Base-by-base conservation (phyloP, 768 basidiomycete genomes). In the Trametes cingulata region DNA sequence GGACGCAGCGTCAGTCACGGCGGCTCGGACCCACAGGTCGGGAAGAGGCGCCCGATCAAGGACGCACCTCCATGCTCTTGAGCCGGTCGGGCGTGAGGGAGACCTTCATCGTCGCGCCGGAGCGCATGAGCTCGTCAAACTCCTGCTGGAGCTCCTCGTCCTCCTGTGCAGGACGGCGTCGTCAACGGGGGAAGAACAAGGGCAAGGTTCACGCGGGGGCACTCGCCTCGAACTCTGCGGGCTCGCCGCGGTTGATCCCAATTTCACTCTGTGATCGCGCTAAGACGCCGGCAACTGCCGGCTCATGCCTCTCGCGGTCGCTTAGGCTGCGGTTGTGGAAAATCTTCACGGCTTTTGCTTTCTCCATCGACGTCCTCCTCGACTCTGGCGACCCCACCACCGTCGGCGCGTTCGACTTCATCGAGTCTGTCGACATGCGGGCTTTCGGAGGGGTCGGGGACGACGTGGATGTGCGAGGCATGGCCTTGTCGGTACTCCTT, bases 71-170 rank as follows among this genome's bases (percentile, higher is more conserved):
- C 85, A 96, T 95, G 50, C 86, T 92, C 71, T 87, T 90, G 58
- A 98, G 79, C 54, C 95, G 83, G 77, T 97, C 94, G 57, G 95
- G 95, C 35, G 95, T 98, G 63, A 97, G 81, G 41, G 94, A 96
- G 67, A 98, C 87, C 71, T 93, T 97, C 90, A 97, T 91, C 19
- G 95, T 98, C 58, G 89, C 81, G 60, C 88, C 85, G 59, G 91
- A 93, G 52, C 85, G 85, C 86, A 98, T 88, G 73, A 98, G 78
- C 73, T 93, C 87, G 74, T 98, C 95, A 72, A 98, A 98, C 72
- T 96, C 91, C 63, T 90, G 87, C 56, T 67, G 66, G n/a, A 68
- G 53, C 19, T 65, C 71, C 71, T 70, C 82, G 70, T 85, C 83
- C 85, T 90, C 66, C 68, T 70, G 67, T 12, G 24, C 39, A 46